phyloP scores from a whole-genome alignment of 306 rosid species.

The Benincasa hispida region DNA sequence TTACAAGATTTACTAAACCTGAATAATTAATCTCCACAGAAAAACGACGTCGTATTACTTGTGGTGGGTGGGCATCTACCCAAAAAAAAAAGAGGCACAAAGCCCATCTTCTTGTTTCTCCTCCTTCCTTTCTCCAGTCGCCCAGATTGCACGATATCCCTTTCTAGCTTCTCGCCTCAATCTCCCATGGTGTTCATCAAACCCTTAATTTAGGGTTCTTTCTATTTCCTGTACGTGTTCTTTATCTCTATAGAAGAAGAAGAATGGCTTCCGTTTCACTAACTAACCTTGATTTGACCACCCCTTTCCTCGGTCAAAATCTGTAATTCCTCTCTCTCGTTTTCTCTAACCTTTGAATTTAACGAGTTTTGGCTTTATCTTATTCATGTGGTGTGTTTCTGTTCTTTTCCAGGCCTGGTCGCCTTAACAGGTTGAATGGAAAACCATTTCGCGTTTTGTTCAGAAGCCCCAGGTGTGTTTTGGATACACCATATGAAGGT shows the following conservation, averaged over 20 bases:
- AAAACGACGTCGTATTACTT: background rate
- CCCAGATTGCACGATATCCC: background rate
- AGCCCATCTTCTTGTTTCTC: background rate
- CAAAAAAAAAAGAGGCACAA: background rate
- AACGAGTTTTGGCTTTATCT: background rate
- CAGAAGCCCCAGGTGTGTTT: slow-evolving; percentile 38
- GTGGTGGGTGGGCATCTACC: background rate
- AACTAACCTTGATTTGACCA: slow-evolving; percentile 34
- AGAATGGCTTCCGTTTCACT: slow-evolving; percentile 46
- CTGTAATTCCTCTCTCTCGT: slow-evolving; percentile 23
- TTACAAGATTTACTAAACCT: too few relatives aligned
- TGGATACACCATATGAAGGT: slow-evolving; percentile 77
- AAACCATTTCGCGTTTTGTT: background rate
- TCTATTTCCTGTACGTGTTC: background rate
- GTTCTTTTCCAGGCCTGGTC: slow-evolving; percentile 24
- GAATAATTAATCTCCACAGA: background rate
- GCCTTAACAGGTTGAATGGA: slow-evolving; percentile 17
- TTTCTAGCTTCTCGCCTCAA: background rate
- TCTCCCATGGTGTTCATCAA: slow-evolving; percentile 12
- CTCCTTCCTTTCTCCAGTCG: background rate
- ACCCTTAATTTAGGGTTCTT: slow-evolving; percentile 25
- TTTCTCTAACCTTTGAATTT: background rate
- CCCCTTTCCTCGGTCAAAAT: slow-evolving; percentile 36
- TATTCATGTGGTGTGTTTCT: background rate
- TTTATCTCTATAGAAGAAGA: background rate